Percentiles rank a stretch among this genome's conserved stretches.
phyloP scores from a whole-genome alignment of 768 basidiomycete genomes.

The Steccherinum ochraceum region DNA sequence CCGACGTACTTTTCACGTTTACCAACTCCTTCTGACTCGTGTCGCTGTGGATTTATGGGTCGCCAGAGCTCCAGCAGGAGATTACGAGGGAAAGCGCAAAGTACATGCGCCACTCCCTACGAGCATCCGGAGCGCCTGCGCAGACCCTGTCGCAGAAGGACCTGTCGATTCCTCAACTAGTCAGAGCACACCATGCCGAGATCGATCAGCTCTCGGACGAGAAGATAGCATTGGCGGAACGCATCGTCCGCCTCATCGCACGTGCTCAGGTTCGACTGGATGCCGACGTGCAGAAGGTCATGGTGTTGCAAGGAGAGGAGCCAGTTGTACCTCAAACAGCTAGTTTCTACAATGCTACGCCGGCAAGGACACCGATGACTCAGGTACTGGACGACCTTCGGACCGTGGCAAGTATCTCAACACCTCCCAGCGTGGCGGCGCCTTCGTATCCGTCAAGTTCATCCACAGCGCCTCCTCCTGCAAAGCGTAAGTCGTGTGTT shows the following conservation, averaged over 20 bases:
- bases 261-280: constrained; percentile 43
- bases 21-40: too few species aligned
- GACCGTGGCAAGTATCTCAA: constrained; percentile 16
- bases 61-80: constrained; percentile 36
- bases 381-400: constrained; percentile 35
- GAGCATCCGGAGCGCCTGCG: constrained; percentile 17
- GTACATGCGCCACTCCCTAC: constrained; percentile 37
- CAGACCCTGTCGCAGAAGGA: constrained; percentile 26
- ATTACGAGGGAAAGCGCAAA: constrained; percentile 37
- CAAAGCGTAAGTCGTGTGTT: constrained; percentile 6
- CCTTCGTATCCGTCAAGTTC: constrained; percentile 11
- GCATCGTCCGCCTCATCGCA: constrained; percentile 37
- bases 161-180: constrained; percentile 28
- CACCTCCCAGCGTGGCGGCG: constrained; percentile 18
- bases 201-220: constrained; percentile 32
- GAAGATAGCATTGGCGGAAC: constrained; percentile 37
- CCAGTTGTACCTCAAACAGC: constrained; percentile 24
- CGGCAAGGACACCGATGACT: constrained; percentile 29
- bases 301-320: constrained; percentile 37
- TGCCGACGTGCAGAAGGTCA: constrained; percentile 37
- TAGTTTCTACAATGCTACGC: constrained; percentile 20
- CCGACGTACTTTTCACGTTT: too few species aligned
- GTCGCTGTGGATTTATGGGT: neutral
- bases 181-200: constrained; percentile 23
- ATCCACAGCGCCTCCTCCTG: constrained; percentile 15